phyloP scores from a whole-genome alignment of 331 rosid genomes.

The Quercus tomentella region DNA sequence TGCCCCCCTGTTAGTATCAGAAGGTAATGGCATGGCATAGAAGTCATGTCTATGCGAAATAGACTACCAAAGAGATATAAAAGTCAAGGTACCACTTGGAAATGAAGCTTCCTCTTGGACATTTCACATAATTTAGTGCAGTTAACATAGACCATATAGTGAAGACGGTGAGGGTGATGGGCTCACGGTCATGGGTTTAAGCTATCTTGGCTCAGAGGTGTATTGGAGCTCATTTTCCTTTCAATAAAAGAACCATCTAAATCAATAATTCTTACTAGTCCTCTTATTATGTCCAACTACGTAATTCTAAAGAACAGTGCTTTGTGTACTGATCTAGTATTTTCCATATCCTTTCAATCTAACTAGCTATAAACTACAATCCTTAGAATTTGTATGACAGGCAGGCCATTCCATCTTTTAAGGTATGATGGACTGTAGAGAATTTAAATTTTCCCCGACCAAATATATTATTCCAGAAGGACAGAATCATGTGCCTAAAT shows the following conservation, averaged over 20 bases:
- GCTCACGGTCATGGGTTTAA: background rate
- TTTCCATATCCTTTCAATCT: too few relatives aligned
- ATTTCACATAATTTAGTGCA: background rate
- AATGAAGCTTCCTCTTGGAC: background rate
- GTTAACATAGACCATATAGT: background rate
- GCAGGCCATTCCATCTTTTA: too few relatives aligned
- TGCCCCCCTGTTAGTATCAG: background rate
- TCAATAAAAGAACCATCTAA: background rate
- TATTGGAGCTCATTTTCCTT: background rate
- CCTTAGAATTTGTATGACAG: too few relatives aligned
- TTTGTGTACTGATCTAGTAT: too few relatives aligned
- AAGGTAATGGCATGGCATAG: background rate
- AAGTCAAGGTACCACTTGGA: background rate
- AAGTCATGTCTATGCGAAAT: background rate
- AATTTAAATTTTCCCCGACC: background rate
- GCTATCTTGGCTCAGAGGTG: background rate
- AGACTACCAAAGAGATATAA: background rate
- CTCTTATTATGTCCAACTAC: background rate
- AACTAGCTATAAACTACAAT: too few relatives aligned
- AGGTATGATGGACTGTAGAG: background rate
- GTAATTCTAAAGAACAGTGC: too few relatives aligned
- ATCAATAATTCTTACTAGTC: background rate
- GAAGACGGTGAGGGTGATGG: background rate
- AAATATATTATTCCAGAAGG: conserved; percentile 10
- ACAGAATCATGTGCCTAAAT: conserved; percentile 41